Evolutionary conservation across 2,329 filamentous ascomycete species (phyloP).

Genomic region (Aspergillus japonicus): DNA sequence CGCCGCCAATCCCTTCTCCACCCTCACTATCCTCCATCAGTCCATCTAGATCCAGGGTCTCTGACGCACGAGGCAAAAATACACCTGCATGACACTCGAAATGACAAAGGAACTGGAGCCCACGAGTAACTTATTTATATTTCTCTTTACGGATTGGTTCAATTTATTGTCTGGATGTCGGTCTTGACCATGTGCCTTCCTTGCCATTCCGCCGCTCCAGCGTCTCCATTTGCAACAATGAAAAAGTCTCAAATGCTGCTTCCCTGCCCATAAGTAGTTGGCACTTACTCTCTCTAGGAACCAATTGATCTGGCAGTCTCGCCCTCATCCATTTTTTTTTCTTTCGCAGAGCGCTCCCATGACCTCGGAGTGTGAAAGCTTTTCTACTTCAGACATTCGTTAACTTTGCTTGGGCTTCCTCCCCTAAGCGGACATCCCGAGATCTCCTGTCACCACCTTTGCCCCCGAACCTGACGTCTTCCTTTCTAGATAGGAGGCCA

Average conservation of each 20-base stretch:
- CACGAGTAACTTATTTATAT: slow-evolving; percentile 23
- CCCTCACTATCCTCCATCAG: slow-evolving; percentile 26
- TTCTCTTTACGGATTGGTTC: slow-evolving; percentile 23
- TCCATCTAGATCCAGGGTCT: slow-evolving; percentile 45
- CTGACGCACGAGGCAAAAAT: slow-evolving; percentile 44
- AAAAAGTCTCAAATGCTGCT: slow-evolving; percentile 24
- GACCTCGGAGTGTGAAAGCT: slow-evolving; percentile 8
- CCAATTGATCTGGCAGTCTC: slow-evolving; percentile 17
- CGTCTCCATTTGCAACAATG: slow-evolving; percentile 21
- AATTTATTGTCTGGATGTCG: slow-evolving; percentile 21
- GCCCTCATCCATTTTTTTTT: slow-evolving; percentile 10
- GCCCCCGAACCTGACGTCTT: slow-evolving; percentile 10
- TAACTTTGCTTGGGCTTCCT: slow-evolving; percentile 14
- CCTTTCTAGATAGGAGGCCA: slow-evolving; percentile 25
- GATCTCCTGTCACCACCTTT: slow-evolving; percentile 14
- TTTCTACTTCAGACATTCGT: slow-evolving; percentile 26
- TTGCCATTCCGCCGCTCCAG: slow-evolving; percentile 19
- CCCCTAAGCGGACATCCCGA: slow-evolving; percentile 19
- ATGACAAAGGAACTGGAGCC: slow-evolving; percentile 34
- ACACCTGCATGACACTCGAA: slow-evolving; percentile 44
- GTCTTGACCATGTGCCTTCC: slow-evolving; percentile 25
- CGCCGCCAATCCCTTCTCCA: slow-evolving; percentile 36
- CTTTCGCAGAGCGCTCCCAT: slow-evolving; percentile 5
- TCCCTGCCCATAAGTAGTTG: slow-evolving; percentile 11
- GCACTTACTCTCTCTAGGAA: slow-evolving; percentile 15